Evolutionary conservation across 2,329 filamentous ascomycete genomes (phyloP), one percentile per base, ranked within the genome.

Genomic region (Teratosphaeriaceae sp.): DNA sequence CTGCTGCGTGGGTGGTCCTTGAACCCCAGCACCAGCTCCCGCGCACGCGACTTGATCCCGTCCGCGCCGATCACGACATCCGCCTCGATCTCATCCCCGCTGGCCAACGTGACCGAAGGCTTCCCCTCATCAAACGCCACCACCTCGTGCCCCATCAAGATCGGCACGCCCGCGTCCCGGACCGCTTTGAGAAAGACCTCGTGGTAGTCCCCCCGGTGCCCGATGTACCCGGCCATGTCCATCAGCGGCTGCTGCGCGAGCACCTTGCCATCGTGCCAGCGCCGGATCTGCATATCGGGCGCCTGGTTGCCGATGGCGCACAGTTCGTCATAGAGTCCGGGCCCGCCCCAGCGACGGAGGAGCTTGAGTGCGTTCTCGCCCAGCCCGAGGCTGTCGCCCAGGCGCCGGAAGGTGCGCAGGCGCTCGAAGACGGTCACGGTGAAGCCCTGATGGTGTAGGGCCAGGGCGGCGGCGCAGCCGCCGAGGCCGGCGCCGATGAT

Each of bases 151-250:
- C 18, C 26, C 43, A 45, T 45, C 9, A 27, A 33, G 19, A 45
- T 42, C n/a, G 27, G 37, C 11, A 45, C 20, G 7, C 38, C 38
- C 13, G 43, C 38, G 16, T 45, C 38, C 12, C 38, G 3, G 2
- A 40, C 38, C 12, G 43, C 43, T 18, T 42, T 20, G 18, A 45
- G 23, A 23, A 45, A 45, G 21, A 45, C 43, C 22, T 45, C 43
- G 26, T 41, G 43, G 26, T 45, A 45, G 22, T 45, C 43, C 2
- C 43, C 43, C 9, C 43, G 43, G 16, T 45, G 43, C 3, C 43
- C 43, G 20, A 45, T 45, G 20, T 45, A 45, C 13, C 43, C 43
- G 3, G 43, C 43, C 43, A 41, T 45, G 24, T 45, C 43, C 43
- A 45, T 45, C 18, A 45, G 38, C 29, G 43, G 43, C 20, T 45